Conservation (phyloP, 371 early-diverging fungal genomes). For the Lichtheimia ramosa region DNA sequence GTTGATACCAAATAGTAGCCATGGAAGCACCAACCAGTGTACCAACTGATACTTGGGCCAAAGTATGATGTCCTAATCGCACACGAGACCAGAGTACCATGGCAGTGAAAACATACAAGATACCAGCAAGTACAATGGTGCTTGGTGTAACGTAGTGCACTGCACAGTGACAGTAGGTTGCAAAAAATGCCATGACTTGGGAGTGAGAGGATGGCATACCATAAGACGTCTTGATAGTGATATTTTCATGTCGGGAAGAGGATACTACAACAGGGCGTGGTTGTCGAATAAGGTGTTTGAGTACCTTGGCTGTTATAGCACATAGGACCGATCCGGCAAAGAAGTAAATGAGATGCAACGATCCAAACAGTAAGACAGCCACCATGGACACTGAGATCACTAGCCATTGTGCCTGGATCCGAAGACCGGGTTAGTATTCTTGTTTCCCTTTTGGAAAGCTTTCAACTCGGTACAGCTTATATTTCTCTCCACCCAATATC, state of each 20-base stretch:
- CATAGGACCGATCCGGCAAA: conserved; percentile 21
- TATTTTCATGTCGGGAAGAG: background rate
- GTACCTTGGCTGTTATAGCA: conserved; percentile 37
- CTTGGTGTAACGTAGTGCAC: background rate
- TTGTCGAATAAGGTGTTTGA: conserved; percentile 51
- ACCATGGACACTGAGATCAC: conserved; percentile 8
- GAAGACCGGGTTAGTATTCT: background rate
- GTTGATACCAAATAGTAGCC: conserved; percentile 9
- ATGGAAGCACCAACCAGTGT: conserved; percentile 32
- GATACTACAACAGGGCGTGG: conserved; percentile 44
- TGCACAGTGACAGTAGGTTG: conserved; percentile 41
- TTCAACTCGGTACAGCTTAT: too few relatives aligned
- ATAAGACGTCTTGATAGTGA: conserved; percentile 33
- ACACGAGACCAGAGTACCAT: conserved; percentile 59
- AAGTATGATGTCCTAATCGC: conserved; percentile 47
- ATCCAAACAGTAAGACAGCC: conserved; percentile 21
- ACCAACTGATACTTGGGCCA: conserved; percentile 54
- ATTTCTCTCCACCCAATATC: too few relatives aligned
- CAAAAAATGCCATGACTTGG: conserved; percentile 72
- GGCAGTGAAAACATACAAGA: conserved; percentile 37
- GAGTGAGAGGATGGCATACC: conserved; percentile 82
- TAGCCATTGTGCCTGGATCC: conserved; percentile 8
- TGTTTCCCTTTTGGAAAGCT: too few relatives aligned
- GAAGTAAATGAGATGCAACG: conserved; percentile 35
- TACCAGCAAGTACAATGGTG: conserved; percentile 9